Conservation (phyloP, 441 rosid species). For the Geranium incanum region DNA sequence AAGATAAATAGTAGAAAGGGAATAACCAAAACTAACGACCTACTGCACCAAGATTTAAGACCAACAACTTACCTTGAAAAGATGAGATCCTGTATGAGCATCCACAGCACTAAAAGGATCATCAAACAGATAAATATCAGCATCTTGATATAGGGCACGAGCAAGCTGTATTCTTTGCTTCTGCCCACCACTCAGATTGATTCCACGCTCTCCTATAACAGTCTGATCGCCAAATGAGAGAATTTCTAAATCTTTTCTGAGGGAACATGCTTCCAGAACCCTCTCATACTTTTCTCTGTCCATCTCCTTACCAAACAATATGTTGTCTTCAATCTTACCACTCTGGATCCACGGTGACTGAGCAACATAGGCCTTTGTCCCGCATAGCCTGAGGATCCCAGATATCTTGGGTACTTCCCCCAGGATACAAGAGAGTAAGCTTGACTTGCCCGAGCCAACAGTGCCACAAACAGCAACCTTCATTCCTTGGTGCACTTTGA, state of each 20-base stretch:
- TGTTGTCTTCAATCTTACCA: constrained; percentile 68
- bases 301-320: constrained; percentile 67
- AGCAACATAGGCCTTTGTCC: constrained; percentile 65
- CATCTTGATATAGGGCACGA: constrained; percentile 75
- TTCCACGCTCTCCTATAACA: constrained; percentile 73
- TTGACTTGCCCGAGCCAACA: constrained; percentile 62
- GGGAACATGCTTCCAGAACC: constrained; percentile 60
- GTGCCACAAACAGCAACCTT: constrained; percentile 60
- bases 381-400: constrained; percentile 39
- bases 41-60: no score
- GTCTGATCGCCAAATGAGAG: constrained; percentile 79
- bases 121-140: constrained; percentile 70
- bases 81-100: constrained; percentile 83
- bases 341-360: constrained; percentile 95
- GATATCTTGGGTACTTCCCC: constrained; percentile 55
- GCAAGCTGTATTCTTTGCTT: constrained; percentile 83
- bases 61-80: constrained; percentile 47
- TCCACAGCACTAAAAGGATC: constrained; percentile 93
- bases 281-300: constrained; percentile 49
- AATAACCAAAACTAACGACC: no score
- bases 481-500: constrained; percentile 42
- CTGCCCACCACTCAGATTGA: constrained; percentile 88
- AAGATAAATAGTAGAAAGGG: no score
- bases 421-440: constrained; percentile 47
- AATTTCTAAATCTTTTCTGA: constrained; percentile 65